phyloP scores from a whole-genome alignment of 106 monocot genomes.

The Dendrobium officinale region DNA sequence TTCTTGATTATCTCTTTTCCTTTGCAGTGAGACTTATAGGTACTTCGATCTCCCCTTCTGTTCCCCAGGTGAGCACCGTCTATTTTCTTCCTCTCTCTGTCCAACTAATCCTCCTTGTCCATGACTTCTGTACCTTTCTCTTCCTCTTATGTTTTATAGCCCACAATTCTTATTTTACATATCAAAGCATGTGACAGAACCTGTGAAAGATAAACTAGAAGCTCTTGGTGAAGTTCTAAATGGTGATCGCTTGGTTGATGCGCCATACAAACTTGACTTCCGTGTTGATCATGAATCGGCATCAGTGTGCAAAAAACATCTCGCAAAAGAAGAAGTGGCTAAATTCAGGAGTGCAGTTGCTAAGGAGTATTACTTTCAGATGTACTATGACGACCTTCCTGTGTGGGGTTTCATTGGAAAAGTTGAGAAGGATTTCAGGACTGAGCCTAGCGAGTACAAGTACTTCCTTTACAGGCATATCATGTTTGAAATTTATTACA shows the following conservation, averaged over 20 bases:
- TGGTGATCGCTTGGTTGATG: slow-evolving; percentile 88
- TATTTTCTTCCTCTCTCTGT: background rate
- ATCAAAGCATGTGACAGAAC: slow-evolving; percentile 23
- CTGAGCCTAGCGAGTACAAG: slow-evolving; percentile 55
- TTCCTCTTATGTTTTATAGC: background rate
- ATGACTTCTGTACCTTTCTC: background rate
- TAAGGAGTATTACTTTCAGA: slow-evolving; percentile 85
- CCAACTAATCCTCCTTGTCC: background rate
- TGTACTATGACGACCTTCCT: slow-evolving; percentile 90
- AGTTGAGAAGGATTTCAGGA: slow-evolving; percentile 52
- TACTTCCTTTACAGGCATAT: slow-evolving; percentile 73
- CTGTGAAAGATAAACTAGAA: slow-evolving; percentile 62
- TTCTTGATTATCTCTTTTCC: background rate
- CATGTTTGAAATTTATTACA: slow-evolving; percentile 59
- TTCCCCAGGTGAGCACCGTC: slow-evolving; percentile 36
- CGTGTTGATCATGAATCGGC: slow-evolving; percentile 42
- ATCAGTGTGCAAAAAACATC: slow-evolving; percentile 45
- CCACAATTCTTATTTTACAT: slow-evolving; percentile 1
- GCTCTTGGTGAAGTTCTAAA: slow-evolving; percentile 79
- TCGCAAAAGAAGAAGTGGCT: slow-evolving; percentile 56
- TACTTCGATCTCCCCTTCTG: slow-evolving; percentile 83
- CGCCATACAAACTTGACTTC: slow-evolving; percentile 79
- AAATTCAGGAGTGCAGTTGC: slow-evolving; percentile 51
- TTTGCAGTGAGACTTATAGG: slow-evolving; percentile 71
- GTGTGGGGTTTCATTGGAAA: slow-evolving; percentile 86